Percentiles rank a stretch among this genome's conserved stretches.
Evolutionary conservation across 2,329 filamentous ascomycete species (phyloP).

Genomic region (Hymenoscyphus linearis): DNA sequence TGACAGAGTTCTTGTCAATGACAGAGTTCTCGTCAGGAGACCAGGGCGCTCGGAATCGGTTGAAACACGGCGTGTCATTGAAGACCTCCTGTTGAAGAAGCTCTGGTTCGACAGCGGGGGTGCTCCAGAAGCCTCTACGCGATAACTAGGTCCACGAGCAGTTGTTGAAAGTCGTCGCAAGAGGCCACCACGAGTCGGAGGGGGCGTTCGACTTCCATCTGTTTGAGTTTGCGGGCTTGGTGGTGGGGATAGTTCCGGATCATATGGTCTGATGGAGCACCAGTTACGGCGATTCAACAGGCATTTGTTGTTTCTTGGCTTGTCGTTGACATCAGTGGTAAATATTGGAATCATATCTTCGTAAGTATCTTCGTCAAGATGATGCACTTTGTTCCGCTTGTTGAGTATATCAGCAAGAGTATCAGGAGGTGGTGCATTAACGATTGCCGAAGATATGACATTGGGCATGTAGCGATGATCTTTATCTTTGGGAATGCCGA

Average conservation of each 20-base stretch:
- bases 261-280: conserved; percentile 85
- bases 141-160: conserved; percentile 28
- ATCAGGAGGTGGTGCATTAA: conserved; percentile 83
- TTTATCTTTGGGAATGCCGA: conserved; percentile 74
- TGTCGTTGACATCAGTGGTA: conserved; percentile 80
- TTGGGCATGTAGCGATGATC: conserved; percentile 98
- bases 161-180: conserved; percentile 31
- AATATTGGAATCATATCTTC: conserved; percentile 97
- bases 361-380: conserved; percentile 72
- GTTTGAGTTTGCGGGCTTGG: conserved; percentile 57
- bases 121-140: conserved; percentile 21
- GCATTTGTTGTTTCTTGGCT: conserved; percentile 83
- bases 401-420: conserved; percentile 88
- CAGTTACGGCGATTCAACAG: conserved; percentile 89
- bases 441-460: conserved; percentile 88
- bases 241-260: conserved; percentile 70
- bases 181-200: conserved; percentile 23
- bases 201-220: conserved; percentile 37
- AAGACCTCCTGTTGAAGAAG: conserved; percentile 41
- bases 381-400: conserved; percentile 79
- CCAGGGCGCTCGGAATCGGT: conserved; percentile 35
- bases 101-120: conserved; percentile 25
- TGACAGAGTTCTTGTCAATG: conserved; percentile 57
- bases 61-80: conserved; percentile 34
- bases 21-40: conserved; percentile 53